A percentile compares a stretch with the other conserved stretches of the same genome.
Evolutionary conservation across 139 green algal genomes (phyloP).

Genomic region (Chlamydomonas incerta): DNA sequence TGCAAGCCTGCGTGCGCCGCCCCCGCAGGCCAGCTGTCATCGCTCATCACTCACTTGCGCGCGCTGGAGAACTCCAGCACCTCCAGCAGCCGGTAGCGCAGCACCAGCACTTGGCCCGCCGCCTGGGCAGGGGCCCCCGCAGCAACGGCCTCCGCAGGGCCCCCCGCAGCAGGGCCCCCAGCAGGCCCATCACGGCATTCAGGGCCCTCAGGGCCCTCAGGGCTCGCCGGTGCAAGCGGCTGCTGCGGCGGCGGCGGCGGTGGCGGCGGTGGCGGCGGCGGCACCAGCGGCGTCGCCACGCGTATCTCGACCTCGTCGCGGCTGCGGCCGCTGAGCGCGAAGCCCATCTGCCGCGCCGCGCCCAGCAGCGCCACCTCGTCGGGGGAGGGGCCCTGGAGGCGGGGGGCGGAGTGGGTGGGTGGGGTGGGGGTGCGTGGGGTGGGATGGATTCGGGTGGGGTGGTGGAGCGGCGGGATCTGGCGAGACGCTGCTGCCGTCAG

Average conservation of each 20-base stretch:
- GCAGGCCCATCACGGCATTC: too few relatives aligned
- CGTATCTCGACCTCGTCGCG: background rate
- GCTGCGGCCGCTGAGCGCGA: slow-evolving; percentile 71
- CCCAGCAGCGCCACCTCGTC: slow-evolving; percentile 96
- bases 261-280: too few relatives aligned
- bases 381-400: slow-evolving; percentile 81
- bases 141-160: too few relatives aligned
- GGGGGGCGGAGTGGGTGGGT: background rate
- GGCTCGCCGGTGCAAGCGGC: too few relatives aligned
- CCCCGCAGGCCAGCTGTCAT: too few relatives aligned
- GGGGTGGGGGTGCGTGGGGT: background rate
- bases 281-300: background rate
- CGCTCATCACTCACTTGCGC: slow-evolving; percentile 52
- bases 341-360: slow-evolving; percentile 88
- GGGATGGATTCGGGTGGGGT: background rate
- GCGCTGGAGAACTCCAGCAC: slow-evolving; percentile 94
- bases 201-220: too few relatives aligned
- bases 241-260: too few relatives aligned
- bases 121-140: too few relatives aligned
- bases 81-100: slow-evolving; percentile 80
- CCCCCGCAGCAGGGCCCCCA: too few relatives aligned
- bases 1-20: background rate
- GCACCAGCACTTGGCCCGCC: slow-evolving; percentile 20
- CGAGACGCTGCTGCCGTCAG: too few relatives aligned
- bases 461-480: too few relatives aligned